phyloP scores from a whole-genome alignment of 306 rosid species.

The Trifolium dubium region DNA sequence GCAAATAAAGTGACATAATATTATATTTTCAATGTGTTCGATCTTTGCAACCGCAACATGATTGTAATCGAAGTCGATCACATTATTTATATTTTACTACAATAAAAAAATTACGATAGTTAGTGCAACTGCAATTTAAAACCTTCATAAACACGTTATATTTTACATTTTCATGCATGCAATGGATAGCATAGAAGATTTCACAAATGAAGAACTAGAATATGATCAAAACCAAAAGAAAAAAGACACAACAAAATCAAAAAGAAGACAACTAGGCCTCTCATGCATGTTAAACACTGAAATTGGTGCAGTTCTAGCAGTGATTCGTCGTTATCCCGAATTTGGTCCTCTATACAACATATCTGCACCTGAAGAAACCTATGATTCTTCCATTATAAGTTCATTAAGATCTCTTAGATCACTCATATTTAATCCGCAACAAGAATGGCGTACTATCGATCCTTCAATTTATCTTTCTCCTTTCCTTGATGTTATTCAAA shows the following conservation, averaged over 20 bases:
- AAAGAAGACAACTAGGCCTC: constrained; percentile 64
- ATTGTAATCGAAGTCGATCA: background rate
- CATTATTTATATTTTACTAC: background rate
- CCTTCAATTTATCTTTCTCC: constrained; percentile 78
- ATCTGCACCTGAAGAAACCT: constrained; percentile 46
- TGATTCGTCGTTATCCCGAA: constrained; percentile 67
- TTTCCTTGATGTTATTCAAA: constrained; percentile 74
- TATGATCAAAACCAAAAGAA: constrained; percentile 6
- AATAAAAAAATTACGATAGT: background rate
- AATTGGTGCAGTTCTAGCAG: constrained; percentile 81
- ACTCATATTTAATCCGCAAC: constrained; percentile 73
- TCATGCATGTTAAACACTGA: constrained; percentile 94
- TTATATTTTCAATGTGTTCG: background rate
- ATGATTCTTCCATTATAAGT: constrained; percentile 55
- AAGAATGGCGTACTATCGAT: constrained; percentile 76
- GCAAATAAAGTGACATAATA: background rate
- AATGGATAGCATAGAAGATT: constrained; percentile 40
- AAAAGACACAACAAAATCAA: constrained; percentile 21
- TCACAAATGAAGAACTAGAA: constrained; percentile 24
- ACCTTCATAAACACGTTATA: background rate
- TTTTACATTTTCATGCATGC: background rate
- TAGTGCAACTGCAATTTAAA: background rate
- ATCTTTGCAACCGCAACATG: background rate
- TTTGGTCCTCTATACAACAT: constrained; percentile 40
- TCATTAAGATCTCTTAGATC: constrained; percentile 82